These are phyloP conservation scores for Alopecurus myosuroides DNA, from an alignment of 176 grass and related monocot genomes.

Conservation along the genomic window DNA sequence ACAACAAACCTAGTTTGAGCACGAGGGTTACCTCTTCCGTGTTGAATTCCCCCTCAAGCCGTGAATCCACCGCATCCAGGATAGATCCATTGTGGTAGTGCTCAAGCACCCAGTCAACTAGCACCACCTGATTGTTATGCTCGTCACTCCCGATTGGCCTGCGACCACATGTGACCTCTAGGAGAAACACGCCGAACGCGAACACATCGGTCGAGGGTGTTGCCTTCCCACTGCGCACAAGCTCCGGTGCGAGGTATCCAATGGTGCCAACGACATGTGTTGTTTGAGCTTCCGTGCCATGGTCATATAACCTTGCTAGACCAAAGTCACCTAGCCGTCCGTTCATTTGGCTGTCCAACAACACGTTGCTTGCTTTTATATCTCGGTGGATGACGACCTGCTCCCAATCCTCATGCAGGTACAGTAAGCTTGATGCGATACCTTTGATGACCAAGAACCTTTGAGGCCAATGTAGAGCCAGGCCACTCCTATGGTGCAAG, in stretches of 20 bases:
- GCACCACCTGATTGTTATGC: background rate
- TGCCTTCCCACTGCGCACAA: constrained; percentile 18
- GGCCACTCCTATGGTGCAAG: background rate
- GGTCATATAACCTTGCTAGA: constrained; percentile 17
- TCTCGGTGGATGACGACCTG: constrained; percentile 32
- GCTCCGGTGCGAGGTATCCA: constrained; percentile 36
- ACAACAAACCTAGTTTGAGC: constrained; percentile 41
- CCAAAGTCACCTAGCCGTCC: constrained; percentile 22
- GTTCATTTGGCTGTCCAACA: constrained; percentile 5
- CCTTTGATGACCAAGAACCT: constrained; percentile 8
- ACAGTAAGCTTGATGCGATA: background rate
- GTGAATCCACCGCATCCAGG: background rate
- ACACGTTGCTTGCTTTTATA: constrained; percentile 43
- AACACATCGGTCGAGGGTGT: constrained; percentile 24
- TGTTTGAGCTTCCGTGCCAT: background rate
- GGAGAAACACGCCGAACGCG: constrained; percentile 24
- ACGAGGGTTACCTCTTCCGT: background rate
- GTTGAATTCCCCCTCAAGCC: background rate
- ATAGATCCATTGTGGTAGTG: background rate
- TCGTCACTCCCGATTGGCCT: background rate
- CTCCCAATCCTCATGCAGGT: constrained; percentile 36
- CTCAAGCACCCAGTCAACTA: constrained; percentile 34
- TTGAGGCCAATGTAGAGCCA: background rate
- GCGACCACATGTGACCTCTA: constrained; percentile 31
- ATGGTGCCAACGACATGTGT: constrained; percentile 27